Conservation (phyloP, 768 basidiomycete genomes). For the Austroboletus eburneus region DNA sequence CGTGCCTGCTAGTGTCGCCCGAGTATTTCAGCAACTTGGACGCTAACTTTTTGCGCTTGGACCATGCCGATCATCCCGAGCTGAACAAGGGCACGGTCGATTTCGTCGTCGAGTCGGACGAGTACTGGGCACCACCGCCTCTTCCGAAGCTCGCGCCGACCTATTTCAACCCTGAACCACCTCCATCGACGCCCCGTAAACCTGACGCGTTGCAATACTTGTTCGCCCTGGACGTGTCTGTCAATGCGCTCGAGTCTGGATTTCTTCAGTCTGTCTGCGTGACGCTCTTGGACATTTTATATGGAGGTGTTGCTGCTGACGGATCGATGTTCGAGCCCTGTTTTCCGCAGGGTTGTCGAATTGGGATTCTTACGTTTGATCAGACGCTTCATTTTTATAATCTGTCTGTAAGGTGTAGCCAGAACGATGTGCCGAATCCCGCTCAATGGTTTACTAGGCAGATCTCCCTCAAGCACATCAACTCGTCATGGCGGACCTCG, state of each 20-base stretch:
- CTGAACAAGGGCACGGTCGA: conserved; percentile 89
- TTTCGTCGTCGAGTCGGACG: conserved; percentile 66
- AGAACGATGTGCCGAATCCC: conserved; percentile 5
- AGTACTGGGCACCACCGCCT: conserved; percentile 83
- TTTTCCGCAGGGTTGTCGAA: conserved; percentile 48
- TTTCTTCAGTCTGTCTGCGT: conserved; percentile 65
- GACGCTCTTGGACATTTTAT: conserved; percentile 59
- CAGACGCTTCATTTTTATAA: conserved; percentile 81
- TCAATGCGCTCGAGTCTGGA: conserved; percentile 62
- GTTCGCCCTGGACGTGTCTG: conserved; percentile 86
- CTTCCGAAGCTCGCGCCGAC: conserved; percentile 48
- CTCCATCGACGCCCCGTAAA: conserved; percentile 40
- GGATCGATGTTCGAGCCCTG: conserved; percentile 44
- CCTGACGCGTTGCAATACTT: conserved; percentile 71
- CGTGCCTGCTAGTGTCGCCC: conserved; percentile 50
- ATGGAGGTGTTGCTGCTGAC: conserved; percentile 44
- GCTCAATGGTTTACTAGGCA: conserved; percentile 32
- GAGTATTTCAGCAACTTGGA: conserved; percentile 87
- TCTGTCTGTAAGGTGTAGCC: conserved; percentile 61
- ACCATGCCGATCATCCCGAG: conserved; percentile 80
- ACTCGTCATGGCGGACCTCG: conserved; percentile 82
- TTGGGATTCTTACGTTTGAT: conserved; percentile 88
- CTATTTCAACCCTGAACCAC: conserved; percentile 50
- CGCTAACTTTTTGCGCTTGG: conserved; percentile 69
- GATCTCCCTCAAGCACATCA: conserved; percentile 52